Evolutionary conservation across 2,329 filamentous ascomycete genomes (phyloP), one percentile per base, ranked within the genome.

Genomic region (Cercospora sojina): DNA sequence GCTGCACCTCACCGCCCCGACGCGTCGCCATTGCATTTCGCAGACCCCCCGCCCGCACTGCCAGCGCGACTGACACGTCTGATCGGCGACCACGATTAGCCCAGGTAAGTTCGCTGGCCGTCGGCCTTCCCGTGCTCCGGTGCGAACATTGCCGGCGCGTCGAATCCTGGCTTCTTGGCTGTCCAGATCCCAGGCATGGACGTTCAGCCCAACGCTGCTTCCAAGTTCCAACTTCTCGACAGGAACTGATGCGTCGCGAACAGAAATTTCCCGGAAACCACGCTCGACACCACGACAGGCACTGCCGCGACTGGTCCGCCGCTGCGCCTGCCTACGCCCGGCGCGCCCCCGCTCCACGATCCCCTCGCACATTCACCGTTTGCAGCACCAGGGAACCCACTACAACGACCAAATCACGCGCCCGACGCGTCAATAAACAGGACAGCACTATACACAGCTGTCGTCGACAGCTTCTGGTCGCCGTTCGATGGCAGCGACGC

Each of bases 401-500:
- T 6, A 27, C 57, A 67, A 67, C 65, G 56, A 64, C 61, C 16
- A 32, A 55, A 47, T 35, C 61, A 64, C 65, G 62, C 65, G 62
- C 49, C 61, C 61, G 27, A 67, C 65, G 62, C 61, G 65, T 67
- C 61, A 61, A 58, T 38, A 56, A 32, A 53, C 56, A 51, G 43
- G 29, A 20, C 53, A 55, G 38, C 56, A 58, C 57, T 38, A 51
- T 47, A 32, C 23, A 9, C 25, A 55, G 47, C 60, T 62, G 49
- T 49, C 60, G 25, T 41, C 53, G 18, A 29, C 61, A 43, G 47
- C 61, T 35, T 43, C 57, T 59, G 29, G 58, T 57, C 27, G 53
- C 57, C 57, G 9, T 49, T 59, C 43, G 49, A 74, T 73, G 72
- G 69, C 71, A 60, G 81, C 83, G 78, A 85, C 84, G 83, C 85